phyloP scores from a whole-genome alignment of 2,329 filamentous ascomycete genomes.

The Diplocarpon rosae region DNA sequence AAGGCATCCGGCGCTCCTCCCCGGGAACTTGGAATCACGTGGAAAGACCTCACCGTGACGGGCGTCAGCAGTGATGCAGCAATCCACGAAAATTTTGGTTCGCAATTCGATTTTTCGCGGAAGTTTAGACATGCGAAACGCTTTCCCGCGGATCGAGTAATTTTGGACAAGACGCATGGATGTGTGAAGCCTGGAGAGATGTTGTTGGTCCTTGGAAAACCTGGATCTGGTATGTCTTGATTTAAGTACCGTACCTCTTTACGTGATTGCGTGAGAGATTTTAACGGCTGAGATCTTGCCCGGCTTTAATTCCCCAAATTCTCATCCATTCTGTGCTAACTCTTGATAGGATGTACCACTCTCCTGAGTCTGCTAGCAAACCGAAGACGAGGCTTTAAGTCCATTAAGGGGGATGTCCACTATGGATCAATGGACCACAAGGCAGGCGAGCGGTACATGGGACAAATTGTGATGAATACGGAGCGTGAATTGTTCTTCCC shows the following conservation, averaged over 20 bases:
- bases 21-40: slow-evolving; percentile 18
- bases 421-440: slow-evolving; percentile 38
- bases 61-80: slow-evolving; percentile 21
- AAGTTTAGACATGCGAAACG: slow-evolving; percentile 4
- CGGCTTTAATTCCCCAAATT: too few relatives aligned
- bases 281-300: too few relatives aligned
- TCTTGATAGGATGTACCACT: slow-evolving; percentile 52
- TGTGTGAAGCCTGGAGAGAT: slow-evolving; percentile 65
- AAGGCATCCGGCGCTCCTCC: too few relatives aligned
- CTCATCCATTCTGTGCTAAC: too few relatives aligned
- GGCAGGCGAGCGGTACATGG: slow-evolving; percentile 37
- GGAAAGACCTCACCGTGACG: slow-evolving; percentile 20
- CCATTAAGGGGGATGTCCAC: slow-evolving; percentile 45
- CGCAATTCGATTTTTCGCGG: slow-evolving; percentile 16
- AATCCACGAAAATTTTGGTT: slow-evolving; percentile 21
- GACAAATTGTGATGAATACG: slow-evolving; percentile 46
- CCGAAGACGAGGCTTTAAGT: slow-evolving; percentile 45
- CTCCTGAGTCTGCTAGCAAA: slow-evolving; percentile 61
- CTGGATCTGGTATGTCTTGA: slow-evolving; percentile 31
- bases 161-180: slow-evolving; percentile 40
- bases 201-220: slow-evolving; percentile 57
- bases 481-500: slow-evolving; percentile 43
- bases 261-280: too few relatives aligned
- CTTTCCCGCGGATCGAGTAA: too few relatives aligned
- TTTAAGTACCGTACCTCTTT: too few relatives aligned